Evolutionary conservation across 129 eudicot species (phyloP).

Genomic region (Helianthus tuberosus): DNA sequence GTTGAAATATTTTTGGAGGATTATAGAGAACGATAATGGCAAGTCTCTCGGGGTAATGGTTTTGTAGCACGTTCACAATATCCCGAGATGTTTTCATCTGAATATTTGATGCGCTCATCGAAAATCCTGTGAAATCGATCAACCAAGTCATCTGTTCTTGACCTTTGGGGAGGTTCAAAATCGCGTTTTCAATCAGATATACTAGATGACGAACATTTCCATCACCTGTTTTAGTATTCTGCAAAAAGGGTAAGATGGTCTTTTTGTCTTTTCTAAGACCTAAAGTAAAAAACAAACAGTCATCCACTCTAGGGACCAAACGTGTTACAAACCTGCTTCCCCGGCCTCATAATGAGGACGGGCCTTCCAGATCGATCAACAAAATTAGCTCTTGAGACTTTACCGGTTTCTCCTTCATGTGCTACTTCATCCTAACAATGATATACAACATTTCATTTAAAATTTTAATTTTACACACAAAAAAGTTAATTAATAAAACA

Average conservation of each 20-base stretch:
- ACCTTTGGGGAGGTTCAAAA: constrained; percentile 77
- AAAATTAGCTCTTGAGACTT: constrained; percentile 79
- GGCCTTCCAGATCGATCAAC: constrained; percentile 70
- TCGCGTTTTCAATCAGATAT: constrained; percentile 79
- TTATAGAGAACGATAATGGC: constrained; percentile 63
- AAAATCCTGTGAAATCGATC: constrained; percentile 81
- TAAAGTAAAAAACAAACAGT: too few relatives aligned
- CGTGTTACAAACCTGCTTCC: constrained; percentile 63
- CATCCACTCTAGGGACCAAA: not conserved
- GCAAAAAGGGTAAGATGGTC: not conserved
- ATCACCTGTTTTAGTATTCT: constrained; percentile 71
- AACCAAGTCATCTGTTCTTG: constrained; percentile 95
- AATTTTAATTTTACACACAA: not conserved
- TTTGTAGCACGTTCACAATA: constrained; percentile 64
- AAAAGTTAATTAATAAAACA: not conserved
- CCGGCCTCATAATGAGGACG: constrained; percentile 94
- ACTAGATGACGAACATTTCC: constrained; percentile 87
- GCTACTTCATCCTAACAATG: constrained; percentile 73
- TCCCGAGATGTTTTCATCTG: constrained; percentile 72
- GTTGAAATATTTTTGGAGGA: constrained; percentile 77
- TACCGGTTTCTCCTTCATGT: constrained; percentile 85
- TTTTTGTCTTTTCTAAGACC: too few relatives aligned
- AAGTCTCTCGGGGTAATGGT: constrained; percentile 89
- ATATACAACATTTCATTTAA: not conserved
- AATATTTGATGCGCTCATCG: constrained; percentile 56